Conservation (phyloP, 1,284 basidiomycete genomes). For the Earliella scabrosa region DNA sequence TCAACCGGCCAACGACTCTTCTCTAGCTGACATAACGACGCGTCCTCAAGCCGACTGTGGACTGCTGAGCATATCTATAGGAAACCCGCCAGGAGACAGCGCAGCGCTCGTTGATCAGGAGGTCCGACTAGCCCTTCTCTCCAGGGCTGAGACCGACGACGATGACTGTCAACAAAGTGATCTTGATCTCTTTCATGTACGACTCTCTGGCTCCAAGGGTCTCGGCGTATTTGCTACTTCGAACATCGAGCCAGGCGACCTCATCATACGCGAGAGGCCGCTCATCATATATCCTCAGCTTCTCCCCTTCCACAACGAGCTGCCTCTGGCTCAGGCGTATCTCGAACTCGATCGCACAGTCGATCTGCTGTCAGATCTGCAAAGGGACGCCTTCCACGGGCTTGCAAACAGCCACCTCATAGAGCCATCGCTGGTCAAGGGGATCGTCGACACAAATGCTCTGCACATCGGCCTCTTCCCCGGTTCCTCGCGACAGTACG, state of each 20-base stretch:
- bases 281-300: constrained; percentile 19
- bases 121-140: background rate
- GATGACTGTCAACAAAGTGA: background rate
- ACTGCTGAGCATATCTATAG: background rate
- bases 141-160: background rate
- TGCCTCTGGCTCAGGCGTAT: constrained; percentile 2
- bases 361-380: background rate
- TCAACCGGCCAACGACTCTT: background rate
- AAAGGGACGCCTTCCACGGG: constrained; percentile 6
- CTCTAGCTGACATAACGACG: background rate
- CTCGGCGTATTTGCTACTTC: constrained; percentile 18
- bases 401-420: constrained; percentile 13
- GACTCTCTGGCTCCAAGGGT: constrained; percentile 1
- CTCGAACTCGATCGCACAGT: constrained; percentile 10
- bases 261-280: constrained; percentile 20
- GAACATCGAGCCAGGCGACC: constrained; percentile 9
- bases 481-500: constrained; percentile 7
- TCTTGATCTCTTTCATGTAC: background rate
- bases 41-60: background rate
- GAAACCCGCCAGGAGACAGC: background rate
- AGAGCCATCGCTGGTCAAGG: constrained; percentile 8
- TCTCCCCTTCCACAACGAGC: constrained; percentile 3
- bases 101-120: background rate
- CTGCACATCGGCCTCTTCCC: constrained; percentile 16
- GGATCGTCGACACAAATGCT: constrained; percentile 27